Evolutionary conservation across 768 basidiomycete species (phyloP).

Genomic region (Calocybe indica): DNA sequence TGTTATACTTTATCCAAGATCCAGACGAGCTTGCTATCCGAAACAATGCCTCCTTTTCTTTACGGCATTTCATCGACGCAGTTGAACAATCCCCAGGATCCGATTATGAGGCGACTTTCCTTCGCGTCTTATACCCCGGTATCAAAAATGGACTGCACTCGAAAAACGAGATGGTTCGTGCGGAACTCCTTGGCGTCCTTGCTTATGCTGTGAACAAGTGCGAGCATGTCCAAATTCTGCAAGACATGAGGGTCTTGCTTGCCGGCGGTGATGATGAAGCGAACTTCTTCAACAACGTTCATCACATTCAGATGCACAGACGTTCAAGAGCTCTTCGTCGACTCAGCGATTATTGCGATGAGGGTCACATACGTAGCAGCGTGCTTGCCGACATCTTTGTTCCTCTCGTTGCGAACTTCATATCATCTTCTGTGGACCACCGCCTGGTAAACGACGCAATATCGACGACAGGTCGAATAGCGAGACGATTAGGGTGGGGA

Average conservation of each 20-base stretch:
- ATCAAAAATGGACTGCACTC: conserved; percentile 76
- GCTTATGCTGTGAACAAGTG: conserved; percentile 69
- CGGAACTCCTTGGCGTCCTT: conserved; percentile 76
- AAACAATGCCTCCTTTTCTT: conserved; percentile 67
- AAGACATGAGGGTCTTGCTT: conserved; percentile 77
- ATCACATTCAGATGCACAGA: conserved; percentile 89
- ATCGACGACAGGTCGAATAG: conserved; percentile 67
- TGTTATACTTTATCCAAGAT: conserved; percentile 84
- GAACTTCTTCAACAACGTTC: conserved; percentile 94
- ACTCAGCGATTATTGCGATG: conserved; percentile 72
- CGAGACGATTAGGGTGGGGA: conserved; percentile 75
- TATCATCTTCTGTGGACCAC: conserved; percentile 68
- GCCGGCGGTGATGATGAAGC: conserved; percentile 90
- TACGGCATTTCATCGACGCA: conserved; percentile 74
- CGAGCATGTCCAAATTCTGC: conserved; percentile 48
- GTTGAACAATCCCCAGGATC: conserved; percentile 34
- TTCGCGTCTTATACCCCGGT: conserved; percentile 65
- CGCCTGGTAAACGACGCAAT: conserved; percentile 91
- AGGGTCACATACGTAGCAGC: conserved; percentile 57
- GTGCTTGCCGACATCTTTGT: conserved; percentile 80
- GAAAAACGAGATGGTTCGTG: conserved; percentile 80
- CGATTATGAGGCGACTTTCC: conserved; percentile 51
- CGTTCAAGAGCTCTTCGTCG: conserved; percentile 80
- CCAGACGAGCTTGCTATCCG: conserved; percentile 83
- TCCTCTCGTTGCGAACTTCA: conserved; percentile 80